Conservation (phyloP, 768 basidiomycete genomes). For the Obba rivulosa region DNA sequence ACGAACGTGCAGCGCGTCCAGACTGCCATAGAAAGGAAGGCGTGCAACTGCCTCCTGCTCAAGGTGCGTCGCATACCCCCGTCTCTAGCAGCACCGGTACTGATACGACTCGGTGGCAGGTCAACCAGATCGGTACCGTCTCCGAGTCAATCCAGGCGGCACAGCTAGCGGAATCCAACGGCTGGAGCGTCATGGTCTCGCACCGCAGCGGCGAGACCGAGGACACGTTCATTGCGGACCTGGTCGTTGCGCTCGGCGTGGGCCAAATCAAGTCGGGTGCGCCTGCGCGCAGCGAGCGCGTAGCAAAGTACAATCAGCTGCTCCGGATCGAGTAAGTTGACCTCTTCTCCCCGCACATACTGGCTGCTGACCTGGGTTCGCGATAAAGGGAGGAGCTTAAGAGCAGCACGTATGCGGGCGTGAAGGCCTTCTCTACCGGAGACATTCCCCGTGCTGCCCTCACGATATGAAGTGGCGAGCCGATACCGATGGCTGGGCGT, state of each 20-base stretch:
- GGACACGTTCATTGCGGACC: slow-evolving; percentile 94
- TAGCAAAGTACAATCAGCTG: slow-evolving; percentile 89
- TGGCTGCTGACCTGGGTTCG: slow-evolving; percentile 8
- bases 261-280: slow-evolving; percentile 99
- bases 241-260: slow-evolving; percentile 85
- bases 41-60: slow-evolving; percentile 96
- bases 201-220: slow-evolving; percentile 99
- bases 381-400: slow-evolving; percentile 67
- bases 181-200: slow-evolving; percentile 99
- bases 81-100: not conserved
- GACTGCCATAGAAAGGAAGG: slow-evolving; percentile 99
- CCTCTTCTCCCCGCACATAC: not conserved
- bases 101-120: slow-evolving; percentile 26
- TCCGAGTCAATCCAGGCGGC: slow-evolving; percentile 99
- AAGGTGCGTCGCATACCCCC: slow-evolving; percentile 44
- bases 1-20: slow-evolving; percentile 97
- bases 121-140: slow-evolving; percentile 99
- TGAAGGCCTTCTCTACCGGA: slow-evolving; percentile 76
- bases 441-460: slow-evolving; percentile 63
- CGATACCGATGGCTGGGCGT: too few species aligned
- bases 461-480: slow-evolving; percentile 34
- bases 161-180: slow-evolving; percentile 91
- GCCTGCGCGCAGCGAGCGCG: slow-evolving; percentile 92
- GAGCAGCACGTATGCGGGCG: slow-evolving; percentile 65
- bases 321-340: slow-evolving; percentile 81